Conservation (phyloP, 2,329 filamentous ascomycete species). For the Aspergillus nomiae region DNA sequence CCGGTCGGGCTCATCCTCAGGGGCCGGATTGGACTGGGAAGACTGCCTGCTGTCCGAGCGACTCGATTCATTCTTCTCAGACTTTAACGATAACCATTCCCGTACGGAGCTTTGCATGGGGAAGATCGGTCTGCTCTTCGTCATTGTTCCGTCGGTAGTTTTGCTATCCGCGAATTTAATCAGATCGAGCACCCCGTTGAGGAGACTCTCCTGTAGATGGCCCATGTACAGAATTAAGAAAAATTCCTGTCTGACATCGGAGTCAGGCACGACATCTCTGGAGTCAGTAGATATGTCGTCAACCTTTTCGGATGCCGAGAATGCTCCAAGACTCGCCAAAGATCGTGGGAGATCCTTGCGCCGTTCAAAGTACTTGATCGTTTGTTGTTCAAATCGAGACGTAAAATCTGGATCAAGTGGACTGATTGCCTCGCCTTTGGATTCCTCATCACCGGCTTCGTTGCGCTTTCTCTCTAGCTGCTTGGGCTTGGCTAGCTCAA, state of each 20-base stretch:
- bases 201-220: slow-evolving; percentile 62
- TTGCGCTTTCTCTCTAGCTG: slow-evolving; percentile 30
- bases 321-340: slow-evolving; percentile 44
- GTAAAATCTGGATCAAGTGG: slow-evolving; percentile 62
- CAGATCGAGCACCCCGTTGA: slow-evolving; percentile 62
- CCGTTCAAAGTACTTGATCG: slow-evolving; percentile 55
- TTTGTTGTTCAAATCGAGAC: slow-evolving; percentile 52
- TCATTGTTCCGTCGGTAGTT: slow-evolving; percentile 64
- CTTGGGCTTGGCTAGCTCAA: slow-evolving; percentile 45
- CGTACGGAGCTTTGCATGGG: slow-evolving; percentile 62
- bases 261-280: slow-evolving; percentile 17
- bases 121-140: slow-evolving; percentile 61
- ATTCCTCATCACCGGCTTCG: slow-evolving; percentile 52
- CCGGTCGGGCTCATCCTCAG: slow-evolving; percentile 47
- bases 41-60: slow-evolving; percentile 16
- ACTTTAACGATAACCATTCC: slow-evolving; percentile 55
- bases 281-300: slow-evolving; percentile 29
- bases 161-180: slow-evolving; percentile 67
- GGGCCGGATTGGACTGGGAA: slow-evolving; percentile 17
- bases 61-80: slow-evolving; percentile 12
- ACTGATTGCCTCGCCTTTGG: slow-evolving; percentile 50
- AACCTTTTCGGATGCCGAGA: slow-evolving; percentile 29
- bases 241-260: slow-evolving; percentile 56
- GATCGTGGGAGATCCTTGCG: slow-evolving; percentile 51
- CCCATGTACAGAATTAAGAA: slow-evolving; percentile 66